Base-by-base conservation (phyloP, 805 yeast species). In the Saccharomycopsis babjevae region DNA sequence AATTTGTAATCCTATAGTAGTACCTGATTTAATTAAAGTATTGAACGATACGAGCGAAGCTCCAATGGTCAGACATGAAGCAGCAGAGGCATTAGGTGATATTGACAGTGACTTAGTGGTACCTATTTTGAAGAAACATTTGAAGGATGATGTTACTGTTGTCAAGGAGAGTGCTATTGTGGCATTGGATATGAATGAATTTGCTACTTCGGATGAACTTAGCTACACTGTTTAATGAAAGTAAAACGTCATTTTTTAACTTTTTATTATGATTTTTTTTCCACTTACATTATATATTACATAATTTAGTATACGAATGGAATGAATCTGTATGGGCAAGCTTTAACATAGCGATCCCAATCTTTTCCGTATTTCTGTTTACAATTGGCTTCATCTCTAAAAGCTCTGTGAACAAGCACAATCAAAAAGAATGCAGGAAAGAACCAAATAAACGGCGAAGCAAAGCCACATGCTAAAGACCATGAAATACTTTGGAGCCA, bases 1-100 rank as follows among this genome's bases (percentile, higher is more conserved):
- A 78, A 79, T 94, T 71, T 88, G 96, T 72, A 90, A 89, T 74
- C 97, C 98, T 32, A 89, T 85, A 42, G 85, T 96, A 43, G 96
- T 94, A 40, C 97, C 97, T 46, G 79, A 93, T 22, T 81, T 96
- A 65, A 80, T 90, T 61, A 85, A 89, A 74, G 90, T 94, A 2
- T 80, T 96, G 68, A 84, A 84, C 67, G 83, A 89, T 72, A 82
- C 79, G 62, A 70, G 74, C 16, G 97, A 94, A 77, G 98, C 96
- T 59, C 96, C 96, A 65, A 94, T 94, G 99, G 99, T 96, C 39
- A 87, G 99, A 76, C 99, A 94, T 72, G 99, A 94, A 77, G 99
- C 98, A 62, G 99, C 98, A 30, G 99, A 94, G 76, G 99, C 99
- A 30, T 80, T 96, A 68, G 99, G 99, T 32, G 83, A 96, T 34